Percentiles rank a stretch among this genome's conserved stretches.
These are phyloP conservation scores for Colletotrichum spinosum DNA, from an alignment of 2,329 filamentous ascomycete genomes.

Conservation along the genomic window DNA sequence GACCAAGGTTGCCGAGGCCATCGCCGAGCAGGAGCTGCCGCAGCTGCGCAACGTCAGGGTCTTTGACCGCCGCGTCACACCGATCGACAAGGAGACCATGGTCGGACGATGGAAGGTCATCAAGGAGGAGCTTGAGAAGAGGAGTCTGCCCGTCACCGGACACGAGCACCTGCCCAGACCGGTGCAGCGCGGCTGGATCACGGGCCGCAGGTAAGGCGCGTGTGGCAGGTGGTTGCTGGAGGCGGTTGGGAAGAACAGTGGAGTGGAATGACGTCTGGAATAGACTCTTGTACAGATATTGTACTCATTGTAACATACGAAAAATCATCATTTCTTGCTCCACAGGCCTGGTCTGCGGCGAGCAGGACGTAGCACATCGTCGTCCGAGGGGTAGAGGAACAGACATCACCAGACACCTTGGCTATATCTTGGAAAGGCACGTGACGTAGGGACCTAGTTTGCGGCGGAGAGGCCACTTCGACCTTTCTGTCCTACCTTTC, in stretches of 20 bases:
- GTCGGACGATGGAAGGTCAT: slow-evolving; percentile 85
- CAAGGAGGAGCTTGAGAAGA: slow-evolving; percentile 73
- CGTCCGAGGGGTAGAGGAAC: too few relatives aligned
- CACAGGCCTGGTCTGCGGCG: background rate
- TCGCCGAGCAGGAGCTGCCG: slow-evolving; percentile 61
- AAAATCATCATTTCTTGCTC: slow-evolving; percentile 33
- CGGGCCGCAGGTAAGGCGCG: slow-evolving; percentile 49
- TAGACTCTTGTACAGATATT: slow-evolving; percentile 39
- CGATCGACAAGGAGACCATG: slow-evolving; percentile 77
- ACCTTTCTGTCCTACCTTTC: too few relatives aligned
- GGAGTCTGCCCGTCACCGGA: slow-evolving; percentile 70
- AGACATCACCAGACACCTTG: too few relatives aligned
- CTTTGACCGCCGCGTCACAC: slow-evolving; percentile 71
- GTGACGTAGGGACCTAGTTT: too few relatives aligned
- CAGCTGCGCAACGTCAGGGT: slow-evolving; percentile 78
- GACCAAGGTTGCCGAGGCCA: slow-evolving; percentile 71
- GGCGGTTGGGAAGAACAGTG: background rate
- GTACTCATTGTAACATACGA: slow-evolving; percentile 39
- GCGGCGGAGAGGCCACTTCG: too few relatives aligned
- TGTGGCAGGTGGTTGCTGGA: background rate
- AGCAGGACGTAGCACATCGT: too few relatives aligned
- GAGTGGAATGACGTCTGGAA: slow-evolving; percentile 22
- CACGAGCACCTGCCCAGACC: slow-evolving; percentile 52
- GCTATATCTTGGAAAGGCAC: too few relatives aligned
- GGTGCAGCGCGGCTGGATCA: slow-evolving; percentile 57